Evolutionary conservation across 805 yeast genomes (phyloP), one percentile per base, ranked within the genome.

Genomic region (Blastobotrys robertii): DNA sequence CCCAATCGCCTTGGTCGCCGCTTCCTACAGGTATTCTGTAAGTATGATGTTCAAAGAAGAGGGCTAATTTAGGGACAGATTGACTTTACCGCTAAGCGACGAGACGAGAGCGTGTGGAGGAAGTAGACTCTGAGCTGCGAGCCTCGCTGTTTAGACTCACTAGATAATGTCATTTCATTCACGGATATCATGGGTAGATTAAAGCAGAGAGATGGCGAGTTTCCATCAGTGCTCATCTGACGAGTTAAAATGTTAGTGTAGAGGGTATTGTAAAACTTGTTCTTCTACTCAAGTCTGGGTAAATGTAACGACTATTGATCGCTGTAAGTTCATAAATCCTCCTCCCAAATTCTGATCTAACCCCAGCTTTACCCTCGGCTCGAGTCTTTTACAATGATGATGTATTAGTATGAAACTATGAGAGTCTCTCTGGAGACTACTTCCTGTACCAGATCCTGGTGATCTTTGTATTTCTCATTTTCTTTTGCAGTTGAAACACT

Each of bases 371-470:
- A 12, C 13, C 25, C 6, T 19, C 6, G 25, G 25, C 25, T 19
- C 25, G 25, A 19, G 25, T 19, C 25, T 19, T 11, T 30, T 11
- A 30, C 13, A 30, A 11, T 30, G 33, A 30, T 12, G 15, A 33
- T 33, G 15, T 33, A 33, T 36, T 28, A 36, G 12, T 22, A 36
- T 14, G 13, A 31, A 12, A 31, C 13, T 31, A 13, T 28, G 50
- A 48, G 28, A 44, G 33, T 37, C 50, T 42, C 50, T 46, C 45
- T 49, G 44, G 30, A 7, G 30, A 44, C 50, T 57, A 68, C 57
- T 65, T 67, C 67, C 94, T 76, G 70, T 84, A 84, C 94, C 94
- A 84, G 73, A 85, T 73, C 64, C 94, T 73, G 46, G 88, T 82
- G 53, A 81, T 76, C 63, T 81, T 79, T 49, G 82, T 79, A 60